Evolutionary conservation across 257 asterid genomes (phyloP).

Genomic region (Osmanthus fragrans): DNA sequence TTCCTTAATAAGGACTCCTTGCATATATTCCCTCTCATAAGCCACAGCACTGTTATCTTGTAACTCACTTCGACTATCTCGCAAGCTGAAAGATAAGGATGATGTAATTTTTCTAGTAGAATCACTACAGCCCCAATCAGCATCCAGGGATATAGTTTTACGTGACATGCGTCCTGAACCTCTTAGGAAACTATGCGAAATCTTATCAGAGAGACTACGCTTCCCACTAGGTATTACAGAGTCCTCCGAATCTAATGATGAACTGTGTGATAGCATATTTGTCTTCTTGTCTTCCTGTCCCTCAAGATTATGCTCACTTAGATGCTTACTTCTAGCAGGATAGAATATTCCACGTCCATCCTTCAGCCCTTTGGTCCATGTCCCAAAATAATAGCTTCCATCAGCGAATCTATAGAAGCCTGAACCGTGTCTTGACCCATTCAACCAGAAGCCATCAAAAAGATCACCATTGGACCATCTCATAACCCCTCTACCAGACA

Average conservation of each 20-base stretch:
- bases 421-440: conserved; percentile 78
- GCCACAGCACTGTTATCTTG: conserved; percentile 45
- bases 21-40: conserved; percentile 96
- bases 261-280: conserved; percentile 40
- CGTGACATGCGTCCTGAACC: conserved; percentile 47
- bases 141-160: conserved; percentile 38
- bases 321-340: conserved; percentile 61
- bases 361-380: conserved; percentile 88
- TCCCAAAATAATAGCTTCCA: conserved; percentile 89
- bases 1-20: conserved; percentile 92
- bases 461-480: conserved; percentile 82
- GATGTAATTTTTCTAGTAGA: conserved; percentile 39
- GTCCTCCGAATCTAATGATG: conserved; percentile 43
- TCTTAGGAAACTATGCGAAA: conserved; percentile 50
- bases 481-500: conserved; percentile 91
- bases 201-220: conserved; percentile 62
- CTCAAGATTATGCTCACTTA: conserved; percentile 42
- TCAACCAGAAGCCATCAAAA: conserved; percentile 86
- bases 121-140: conserved; percentile 37
- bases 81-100: conserved; percentile 39
- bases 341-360: conserved; percentile 90
- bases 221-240: conserved; percentile 42
- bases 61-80: conserved; percentile 53
- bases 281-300: conserved; percentile 45
- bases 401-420: conserved; percentile 76